Evolutionary conservation across 768 basidiomycete species (phyloP), one percentile per base, ranked within the genome.

Genomic region (Termitomyces sp.): DNA sequence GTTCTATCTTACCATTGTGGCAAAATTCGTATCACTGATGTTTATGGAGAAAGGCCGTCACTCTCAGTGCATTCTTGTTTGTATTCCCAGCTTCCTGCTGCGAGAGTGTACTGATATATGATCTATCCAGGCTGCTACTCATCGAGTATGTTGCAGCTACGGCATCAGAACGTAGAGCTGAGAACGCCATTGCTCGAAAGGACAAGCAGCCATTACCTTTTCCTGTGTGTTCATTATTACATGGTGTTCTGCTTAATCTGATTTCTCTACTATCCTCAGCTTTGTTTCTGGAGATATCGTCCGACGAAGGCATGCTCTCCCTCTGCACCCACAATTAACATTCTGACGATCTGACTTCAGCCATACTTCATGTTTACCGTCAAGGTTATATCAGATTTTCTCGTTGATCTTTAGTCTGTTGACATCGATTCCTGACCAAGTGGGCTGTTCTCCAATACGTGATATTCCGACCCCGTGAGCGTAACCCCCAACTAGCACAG

Each of bases 361-460:
- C 76, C 87, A 2, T 93, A 95, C 70, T 96, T 96, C 67, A 90
- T 95, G 84, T 87, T 92, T 64, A 86, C 90, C 10, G 70, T 92
- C 66, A 92, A 91, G 76, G 91, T 87, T 7, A 10, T 33, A 7
- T 36, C 7, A 2, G 16, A 1, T 22, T 18, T 23, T 10, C 70
- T 25, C 12, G 18, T 12, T 23, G 36, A 3, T 43, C 20, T 23
- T 18, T 55, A 49, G 29, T 55, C 33, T 20, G 22, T 22, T 53
- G 45, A 56, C 55, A 40, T 52, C 18, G 47, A 39, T 53, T 47
- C 11, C 35, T 22, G 41, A 47, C 33, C 45, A 63, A 92, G 83
- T 95, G 92, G 91, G 76, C 81, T 38, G 93, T 96, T 7, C 71
- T 97, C 56, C 94, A 97, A 80, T 96, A 94, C 66, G 84, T 90